phyloP scores from a whole-genome alignment of 2,329 filamentous ascomycete genomes.

The Clonostachys chloroleuca region DNA sequence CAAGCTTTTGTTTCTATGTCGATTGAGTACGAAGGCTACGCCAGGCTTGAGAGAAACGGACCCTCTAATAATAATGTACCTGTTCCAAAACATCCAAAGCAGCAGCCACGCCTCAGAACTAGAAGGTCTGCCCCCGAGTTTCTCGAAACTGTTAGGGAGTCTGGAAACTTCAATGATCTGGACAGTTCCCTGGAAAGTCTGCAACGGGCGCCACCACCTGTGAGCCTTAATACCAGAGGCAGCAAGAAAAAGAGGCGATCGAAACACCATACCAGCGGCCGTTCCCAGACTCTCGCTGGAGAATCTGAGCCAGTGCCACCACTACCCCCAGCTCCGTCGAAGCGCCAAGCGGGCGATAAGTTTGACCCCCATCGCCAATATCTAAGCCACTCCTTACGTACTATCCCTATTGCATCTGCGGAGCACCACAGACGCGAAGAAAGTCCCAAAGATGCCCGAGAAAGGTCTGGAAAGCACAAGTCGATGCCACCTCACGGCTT shows the following conservation, averaged over 20 bases:
- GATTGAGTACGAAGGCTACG: neutral
- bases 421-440: too few relatives aligned
- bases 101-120: constrained; percentile 2
- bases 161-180: constrained; percentile 1
- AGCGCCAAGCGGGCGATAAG: too few relatives aligned
- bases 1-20: constrained; percentile 10
- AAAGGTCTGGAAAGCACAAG: too few relatives aligned
- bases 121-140: constrained; percentile 17
- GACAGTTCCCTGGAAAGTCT: constrained; percentile 2
- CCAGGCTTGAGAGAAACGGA: neutral
- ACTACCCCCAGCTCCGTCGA: neutral
- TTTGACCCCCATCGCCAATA: too few relatives aligned
- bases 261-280: neutral
- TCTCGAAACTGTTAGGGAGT: constrained; percentile 7
- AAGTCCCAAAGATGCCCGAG: too few relatives aligned
- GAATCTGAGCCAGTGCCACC: constrained; percentile 8
- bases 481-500: too few relatives aligned
- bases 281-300: constrained; percentile 1
- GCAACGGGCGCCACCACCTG: constrained; percentile 29
- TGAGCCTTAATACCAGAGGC: constrained; percentile 36
- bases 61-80: neutral
- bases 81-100: neutral
- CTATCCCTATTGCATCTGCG: too few relatives aligned
- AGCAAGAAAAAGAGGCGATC: constrained; percentile 9
- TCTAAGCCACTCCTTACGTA: too few relatives aligned